A percentile compares a stretch with the other conserved stretches of the same genome.
These are phyloP conservation scores for Ottelia alismoides DNA, from an alignment of 106 monocot genomes.

Conservation along the genomic window DNA sequence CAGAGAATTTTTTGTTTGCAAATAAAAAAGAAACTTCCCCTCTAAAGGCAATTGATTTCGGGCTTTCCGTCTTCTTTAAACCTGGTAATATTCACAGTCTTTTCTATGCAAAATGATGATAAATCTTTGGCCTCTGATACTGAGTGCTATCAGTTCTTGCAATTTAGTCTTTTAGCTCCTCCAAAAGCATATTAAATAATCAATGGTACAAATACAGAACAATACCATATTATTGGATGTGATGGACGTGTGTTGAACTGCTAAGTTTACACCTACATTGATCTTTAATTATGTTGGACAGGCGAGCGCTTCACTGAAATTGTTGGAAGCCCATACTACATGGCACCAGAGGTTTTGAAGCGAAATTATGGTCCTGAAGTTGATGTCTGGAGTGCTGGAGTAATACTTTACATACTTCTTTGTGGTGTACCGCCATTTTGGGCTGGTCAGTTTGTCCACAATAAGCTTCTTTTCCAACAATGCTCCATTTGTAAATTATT, in stretches of 20 bases:
- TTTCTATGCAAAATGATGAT: neutral
- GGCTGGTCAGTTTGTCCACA: slow-evolving; percentile 19
- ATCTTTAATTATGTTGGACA: too few relatives aligned
- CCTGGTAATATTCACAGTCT: slow-evolving; percentile 5
- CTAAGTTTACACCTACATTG: too few relatives aligned
- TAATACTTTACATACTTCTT: slow-evolving; percentile 16
- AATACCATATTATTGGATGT: too few relatives aligned
- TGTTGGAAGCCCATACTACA: slow-evolving; percentile 18
- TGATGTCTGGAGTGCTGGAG: slow-evolving; percentile 22
- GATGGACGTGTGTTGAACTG: too few relatives aligned
- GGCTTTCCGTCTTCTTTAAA: slow-evolving; percentile 12
- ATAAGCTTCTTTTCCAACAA: too few relatives aligned
- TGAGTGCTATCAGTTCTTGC: too few relatives aligned
- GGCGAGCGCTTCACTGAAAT: slow-evolving; percentile 15
- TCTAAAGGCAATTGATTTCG: slow-evolving; percentile 20
- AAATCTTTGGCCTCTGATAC: too few relatives aligned
- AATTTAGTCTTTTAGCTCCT: too few relatives aligned
- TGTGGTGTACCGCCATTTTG: slow-evolving; percentile 22
- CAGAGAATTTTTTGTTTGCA: slow-evolving; percentile 18
- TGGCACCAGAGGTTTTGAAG: slow-evolving; percentile 17
- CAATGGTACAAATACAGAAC: too few relatives aligned
- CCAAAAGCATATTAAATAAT: too few relatives aligned
- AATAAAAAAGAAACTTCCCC: slow-evolving; percentile 16
- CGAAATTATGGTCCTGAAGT: slow-evolving; percentile 19
- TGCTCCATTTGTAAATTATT: too few relatives aligned